Conservation (phyloP, 2,329 filamentous ascomycete species). For the Fusarium lyarnte region DNA sequence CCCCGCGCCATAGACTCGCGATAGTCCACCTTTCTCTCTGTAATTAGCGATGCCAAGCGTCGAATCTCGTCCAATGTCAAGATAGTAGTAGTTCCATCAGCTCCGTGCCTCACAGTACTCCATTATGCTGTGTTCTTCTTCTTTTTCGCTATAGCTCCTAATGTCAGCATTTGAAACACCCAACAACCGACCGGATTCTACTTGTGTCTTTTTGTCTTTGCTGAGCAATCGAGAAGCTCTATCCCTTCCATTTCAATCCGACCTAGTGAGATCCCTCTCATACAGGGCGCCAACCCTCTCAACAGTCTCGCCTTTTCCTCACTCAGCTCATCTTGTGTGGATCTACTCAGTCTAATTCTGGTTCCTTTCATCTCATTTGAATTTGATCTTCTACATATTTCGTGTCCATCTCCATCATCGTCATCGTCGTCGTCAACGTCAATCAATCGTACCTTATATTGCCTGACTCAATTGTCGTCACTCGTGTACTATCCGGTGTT, state of each 20-base stretch:
- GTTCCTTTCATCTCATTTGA: background rate
- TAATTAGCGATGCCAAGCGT: background rate
- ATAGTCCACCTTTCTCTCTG: slow-evolving; percentile 1
- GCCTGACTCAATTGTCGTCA: slow-evolving; percentile 1
- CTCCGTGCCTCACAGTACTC: background rate
- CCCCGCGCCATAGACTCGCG: background rate
- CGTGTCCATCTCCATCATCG: background rate
- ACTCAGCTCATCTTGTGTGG: background rate
- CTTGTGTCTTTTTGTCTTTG: background rate
- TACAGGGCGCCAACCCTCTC: slow-evolving; percentile 13
- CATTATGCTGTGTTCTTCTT: background rate
- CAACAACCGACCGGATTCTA: background rate
- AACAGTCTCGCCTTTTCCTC: background rate
- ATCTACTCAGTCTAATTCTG: background rate
- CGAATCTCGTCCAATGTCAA: background rate
- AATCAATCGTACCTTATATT: background rate
- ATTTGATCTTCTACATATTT: background rate
- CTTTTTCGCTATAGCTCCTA: background rate
- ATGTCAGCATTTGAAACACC: slow-evolving; percentile 9
- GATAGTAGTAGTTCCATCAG: background rate
- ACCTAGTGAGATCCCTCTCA: slow-evolving; percentile 6
- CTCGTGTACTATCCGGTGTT: background rate
- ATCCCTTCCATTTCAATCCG: slow-evolving; percentile 27
- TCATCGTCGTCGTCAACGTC: background rate
- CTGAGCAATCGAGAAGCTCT: background rate